Conservation (phyloP, 2,329 filamentous ascomycete species). For the Delphinella strobiligena region DNA sequence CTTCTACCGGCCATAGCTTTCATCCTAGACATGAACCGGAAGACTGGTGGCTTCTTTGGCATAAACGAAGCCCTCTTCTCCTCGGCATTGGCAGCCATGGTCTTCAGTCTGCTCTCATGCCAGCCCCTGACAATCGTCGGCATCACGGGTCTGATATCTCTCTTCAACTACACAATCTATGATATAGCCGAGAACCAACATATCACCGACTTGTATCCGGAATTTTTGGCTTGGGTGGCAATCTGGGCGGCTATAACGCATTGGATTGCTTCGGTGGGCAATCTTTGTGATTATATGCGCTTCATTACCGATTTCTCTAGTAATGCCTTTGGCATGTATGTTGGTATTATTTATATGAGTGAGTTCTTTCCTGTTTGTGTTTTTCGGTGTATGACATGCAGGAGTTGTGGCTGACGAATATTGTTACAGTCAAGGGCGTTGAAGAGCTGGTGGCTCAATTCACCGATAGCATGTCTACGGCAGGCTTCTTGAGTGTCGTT, state of each 20-base stretch:
- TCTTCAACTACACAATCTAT: constrained; percentile 49
- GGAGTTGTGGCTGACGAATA: too few species aligned
- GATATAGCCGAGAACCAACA: constrained; percentile 42
- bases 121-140: constrained; percentile 47
- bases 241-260: constrained; percentile 48
- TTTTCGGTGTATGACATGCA: too few species aligned
- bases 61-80: constrained; percentile 45
- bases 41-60: constrained; percentile 43
- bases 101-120: constrained; percentile 40
- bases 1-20: constrained; percentile 48
- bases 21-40: constrained; percentile 45
- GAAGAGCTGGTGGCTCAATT: constrained; percentile 44
- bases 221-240: constrained; percentile 44
- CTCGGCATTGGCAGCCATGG: constrained; percentile 42
- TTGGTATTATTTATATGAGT: constrained; percentile 44
- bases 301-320: constrained; percentile 47
- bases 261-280: constrained; percentile 41
- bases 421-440: constrained; percentile 42
- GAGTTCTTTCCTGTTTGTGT: constrained; percentile 6
- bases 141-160: constrained; percentile 41
- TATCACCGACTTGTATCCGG: constrained; percentile 35
- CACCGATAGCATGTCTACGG: constrained; percentile 22
- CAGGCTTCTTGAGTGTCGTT: constrained; percentile 38
- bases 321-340: constrained; percentile 42
- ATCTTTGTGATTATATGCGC: constrained; percentile 45